Base-by-base conservation (phyloP, 140 eudicot genomes). In the Stevia rebaudiana region DNA sequence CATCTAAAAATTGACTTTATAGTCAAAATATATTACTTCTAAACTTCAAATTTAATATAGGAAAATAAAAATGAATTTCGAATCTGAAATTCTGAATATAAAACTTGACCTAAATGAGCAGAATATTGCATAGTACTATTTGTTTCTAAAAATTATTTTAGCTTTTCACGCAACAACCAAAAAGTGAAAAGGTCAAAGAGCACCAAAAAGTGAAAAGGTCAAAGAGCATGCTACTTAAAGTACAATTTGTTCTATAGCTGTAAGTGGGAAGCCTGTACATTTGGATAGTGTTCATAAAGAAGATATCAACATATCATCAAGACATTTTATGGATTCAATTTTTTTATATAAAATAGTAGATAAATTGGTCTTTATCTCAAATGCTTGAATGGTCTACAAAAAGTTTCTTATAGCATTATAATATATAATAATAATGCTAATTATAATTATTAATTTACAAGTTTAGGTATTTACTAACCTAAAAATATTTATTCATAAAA, bases 201-300 rank as follows among this genome's bases (percentile, higher is more conserved):
- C 75, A 75, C 75, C 44, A 61, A 33, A 57, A 68, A 68, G 75
- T 16, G 39, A 67, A 75, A 68, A 56, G 31, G 61, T 62, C 23
- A 50, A 61, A 52, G 65, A 60, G 80, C 75, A 75, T 68, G 80
- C 75, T 68, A 31, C 64, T 51, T 35, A 75, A 61, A 75, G 75
- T 75, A 61, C 65, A 75, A 12, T 17, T 56, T 68, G 25, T 56
- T 54, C 17, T 28, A 12, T 24, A 12, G 39, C 23, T 54, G 11
- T 13, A 54, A 13, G 22, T 54, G 41, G 61, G 41, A 54, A 54
- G 3, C 25, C 37, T 52, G 17, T 25, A 25, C 21, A 52, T 23
- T 1, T 54, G 6, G 21, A 54, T 54, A 13, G 2, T 1, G 16
- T 12, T 24, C 39, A 11, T 23, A 23, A 48, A 49, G 0, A 8